phyloP scores from a whole-genome alignment of 164 flowering plant species.

The Magnolia changhungtana region DNA sequence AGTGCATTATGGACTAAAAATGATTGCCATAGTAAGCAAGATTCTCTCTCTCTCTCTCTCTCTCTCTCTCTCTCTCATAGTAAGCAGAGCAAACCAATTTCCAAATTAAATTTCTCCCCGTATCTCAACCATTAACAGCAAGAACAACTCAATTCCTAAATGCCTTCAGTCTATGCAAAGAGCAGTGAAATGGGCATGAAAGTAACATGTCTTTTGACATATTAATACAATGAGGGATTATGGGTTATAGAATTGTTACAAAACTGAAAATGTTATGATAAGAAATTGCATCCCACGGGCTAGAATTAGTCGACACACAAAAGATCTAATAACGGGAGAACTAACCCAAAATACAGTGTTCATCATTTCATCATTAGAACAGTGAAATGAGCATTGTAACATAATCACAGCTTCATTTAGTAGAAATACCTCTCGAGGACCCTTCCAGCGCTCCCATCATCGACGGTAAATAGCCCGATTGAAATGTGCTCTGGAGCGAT shows the following conservation, averaged over 20 bases:
- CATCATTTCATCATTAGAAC: background rate
- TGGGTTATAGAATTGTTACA: no score
- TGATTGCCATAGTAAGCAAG: no score
- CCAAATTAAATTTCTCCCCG: background rate
- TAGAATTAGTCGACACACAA: no score
- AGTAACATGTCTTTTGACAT: background rate
- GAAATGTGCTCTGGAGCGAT: constrained; percentile 79
- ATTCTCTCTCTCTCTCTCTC: no score
- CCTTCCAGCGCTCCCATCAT: constrained; percentile 64
- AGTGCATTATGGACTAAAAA: no score
- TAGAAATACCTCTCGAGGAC: constrained; percentile 61
- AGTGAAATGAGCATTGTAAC: background rate
- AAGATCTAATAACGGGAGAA: no score
- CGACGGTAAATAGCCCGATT: constrained; percentile 62
- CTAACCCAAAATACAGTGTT: no score
- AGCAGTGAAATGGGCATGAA: background rate
- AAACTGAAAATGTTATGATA: no score
- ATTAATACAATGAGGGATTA: background rate
- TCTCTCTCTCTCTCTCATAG: background rate
- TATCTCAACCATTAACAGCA: background rate
- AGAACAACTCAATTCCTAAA: background rate
- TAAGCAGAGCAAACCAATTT: background rate
- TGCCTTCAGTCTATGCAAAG: background rate
- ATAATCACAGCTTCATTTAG: background rate
- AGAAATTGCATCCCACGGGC: no score